A percentile compares a stretch with the other conserved stretches of the same genome.
These are phyloP conservation scores for Cucurbita moschata DNA, from an alignment of 306 rosid species.

Conservation along the genomic window DNA sequence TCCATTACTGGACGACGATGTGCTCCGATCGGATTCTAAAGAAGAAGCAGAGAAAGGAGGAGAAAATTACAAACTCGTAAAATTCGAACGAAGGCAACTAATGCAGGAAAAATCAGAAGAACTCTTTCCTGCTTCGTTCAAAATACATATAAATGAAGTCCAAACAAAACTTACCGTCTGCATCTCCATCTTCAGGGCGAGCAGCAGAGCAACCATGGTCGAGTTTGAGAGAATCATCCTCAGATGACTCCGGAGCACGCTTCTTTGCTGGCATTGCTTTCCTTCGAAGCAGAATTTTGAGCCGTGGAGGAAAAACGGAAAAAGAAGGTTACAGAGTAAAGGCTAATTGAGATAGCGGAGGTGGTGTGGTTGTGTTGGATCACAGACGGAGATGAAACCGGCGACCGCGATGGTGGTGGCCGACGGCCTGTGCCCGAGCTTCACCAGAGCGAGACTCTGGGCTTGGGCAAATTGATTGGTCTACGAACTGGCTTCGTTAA, in stretches of 20 bases:
- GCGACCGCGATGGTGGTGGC: background rate
- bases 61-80: slow-evolving; percentile 1
- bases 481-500: background rate
- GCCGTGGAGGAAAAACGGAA: background rate
- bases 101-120: background rate
- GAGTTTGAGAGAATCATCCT: slow-evolving; percentile 20
- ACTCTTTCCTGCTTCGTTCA: background rate
- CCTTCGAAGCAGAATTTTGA: slow-evolving; percentile 6
- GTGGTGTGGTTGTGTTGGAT: background rate
- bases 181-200: slow-evolving; percentile 22
- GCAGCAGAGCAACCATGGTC: slow-evolving; percentile 11
- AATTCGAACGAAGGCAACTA: slow-evolving; percentile 5
- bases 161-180: slow-evolving; percentile 30
- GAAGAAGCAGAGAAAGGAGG: background rate
- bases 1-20: slow-evolving; percentile 20
- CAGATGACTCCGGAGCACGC: slow-evolving; percentile 25
- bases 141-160: background rate
- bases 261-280: slow-evolving; percentile 61
- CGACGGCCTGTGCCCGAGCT: background rate
- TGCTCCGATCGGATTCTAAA: slow-evolving; percentile 53
- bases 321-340: background rate
- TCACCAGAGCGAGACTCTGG: background rate
- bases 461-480: slow-evolving; percentile 9
- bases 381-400: background rate
- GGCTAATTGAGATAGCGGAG: background rate